Evolutionary conservation across 352 stramenopile genomes (phyloP).

Genomic region (Phytopythium litorale): DNA sequence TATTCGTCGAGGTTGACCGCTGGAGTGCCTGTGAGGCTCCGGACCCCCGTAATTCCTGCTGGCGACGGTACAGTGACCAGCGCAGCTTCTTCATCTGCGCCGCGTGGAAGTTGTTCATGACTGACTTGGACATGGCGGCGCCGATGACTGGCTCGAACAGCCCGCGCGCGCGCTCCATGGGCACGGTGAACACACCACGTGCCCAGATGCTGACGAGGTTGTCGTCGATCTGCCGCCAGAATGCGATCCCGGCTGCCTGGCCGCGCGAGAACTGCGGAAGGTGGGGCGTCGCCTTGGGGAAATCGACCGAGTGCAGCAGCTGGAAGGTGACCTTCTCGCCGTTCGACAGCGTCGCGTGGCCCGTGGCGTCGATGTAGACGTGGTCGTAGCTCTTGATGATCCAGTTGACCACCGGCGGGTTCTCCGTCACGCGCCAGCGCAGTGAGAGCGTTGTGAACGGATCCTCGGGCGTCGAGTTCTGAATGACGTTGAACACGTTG

Average conservation of each 20-base stretch:
- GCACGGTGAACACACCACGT: constrained; percentile 12
- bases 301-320: constrained; percentile 28
- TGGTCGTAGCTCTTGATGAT: constrained; percentile 41
- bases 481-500: constrained; percentile 26
- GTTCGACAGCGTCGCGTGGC: constrained; percentile 23
- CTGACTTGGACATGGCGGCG: constrained; percentile 1
- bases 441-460: constrained; percentile 31
- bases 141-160: constrained; percentile 4
- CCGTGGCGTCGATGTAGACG: constrained; percentile 39
- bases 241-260: constrained; percentile 22
- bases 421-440: constrained; percentile 29
- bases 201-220: constrained; percentile 27
- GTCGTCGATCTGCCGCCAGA: constrained; percentile 17
- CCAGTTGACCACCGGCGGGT: constrained; percentile 15
- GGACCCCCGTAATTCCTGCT: background rate
- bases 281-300: constrained; percentile 16
- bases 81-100: constrained; percentile 5
- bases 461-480: constrained; percentile 33
- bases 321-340: constrained; percentile 36
- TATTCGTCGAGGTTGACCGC: background rate
- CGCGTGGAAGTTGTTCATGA: constrained; percentile 4
- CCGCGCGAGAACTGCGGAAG: constrained; percentile 23
- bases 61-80: background rate
- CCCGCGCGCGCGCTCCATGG: background rate
- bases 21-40: background rate